Percentiles rank a stretch among this genome's conserved stretches.
Conservation (phyloP, 2,329 filamentous ascomycete genomes). For the Alternaria triticimaculans region DNA sequence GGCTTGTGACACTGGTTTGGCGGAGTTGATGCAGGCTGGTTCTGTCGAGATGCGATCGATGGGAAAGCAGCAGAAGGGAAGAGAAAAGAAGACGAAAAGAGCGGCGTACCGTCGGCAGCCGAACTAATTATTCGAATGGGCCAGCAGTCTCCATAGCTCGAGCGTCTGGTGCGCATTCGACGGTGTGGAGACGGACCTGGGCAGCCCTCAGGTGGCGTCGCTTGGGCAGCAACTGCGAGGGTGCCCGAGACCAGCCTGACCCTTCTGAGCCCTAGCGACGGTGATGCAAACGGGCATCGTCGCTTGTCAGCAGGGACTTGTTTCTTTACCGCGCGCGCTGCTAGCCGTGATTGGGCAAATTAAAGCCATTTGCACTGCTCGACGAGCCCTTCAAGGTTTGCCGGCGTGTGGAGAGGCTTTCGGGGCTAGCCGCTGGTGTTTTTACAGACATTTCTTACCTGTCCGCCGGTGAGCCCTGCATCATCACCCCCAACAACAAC, state of each 20-base stretch:
- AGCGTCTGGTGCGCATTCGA: constrained; percentile 33
- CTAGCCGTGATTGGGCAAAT: background rate
- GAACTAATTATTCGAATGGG: constrained; percentile 34
- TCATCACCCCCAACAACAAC: constrained; percentile 10
- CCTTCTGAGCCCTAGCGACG: background rate
- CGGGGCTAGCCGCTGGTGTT: constrained; percentile 8
- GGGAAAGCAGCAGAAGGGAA: constrained; percentile 16
- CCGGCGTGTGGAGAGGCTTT: constrained; percentile 1
- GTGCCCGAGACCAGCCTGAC: constrained; percentile 18
- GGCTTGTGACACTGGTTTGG: background rate
- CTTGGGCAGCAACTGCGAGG: constrained; percentile 34
- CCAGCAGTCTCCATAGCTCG: constrained; percentile 36
- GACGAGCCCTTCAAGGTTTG: background rate
- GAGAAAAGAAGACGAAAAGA: constrained; percentile 22
- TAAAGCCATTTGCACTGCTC: background rate
- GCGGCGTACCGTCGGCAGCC: constrained; percentile 29
- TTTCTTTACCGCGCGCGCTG: background rate
- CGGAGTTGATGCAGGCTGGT: background rate
- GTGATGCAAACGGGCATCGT: constrained; percentile 6
- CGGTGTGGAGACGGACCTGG: constrained; percentile 27
- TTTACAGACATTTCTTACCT: constrained; percentile 5
- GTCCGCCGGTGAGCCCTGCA: constrained; percentile 7
- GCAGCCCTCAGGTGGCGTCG: constrained; percentile 29
- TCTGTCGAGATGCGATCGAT: constrained; percentile 15
- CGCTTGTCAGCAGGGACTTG: background rate